Base-by-base conservation (phyloP, 805 yeast species). In the Starmerella vaccinii region DNA sequence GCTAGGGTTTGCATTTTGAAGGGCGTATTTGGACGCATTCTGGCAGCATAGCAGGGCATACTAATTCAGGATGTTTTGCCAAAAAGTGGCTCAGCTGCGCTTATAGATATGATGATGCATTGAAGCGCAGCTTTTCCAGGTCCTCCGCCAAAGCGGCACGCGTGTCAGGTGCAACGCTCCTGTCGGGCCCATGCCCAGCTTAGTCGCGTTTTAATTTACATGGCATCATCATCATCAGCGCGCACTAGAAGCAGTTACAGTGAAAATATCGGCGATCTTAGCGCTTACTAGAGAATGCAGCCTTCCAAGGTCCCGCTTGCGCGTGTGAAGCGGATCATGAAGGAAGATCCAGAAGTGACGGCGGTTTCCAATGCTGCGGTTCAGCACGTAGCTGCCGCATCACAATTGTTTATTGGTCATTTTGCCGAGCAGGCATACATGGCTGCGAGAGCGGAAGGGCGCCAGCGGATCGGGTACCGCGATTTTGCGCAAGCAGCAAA, bases 321-420 rank as follows among this genome's bases (percentile, higher is more conserved):
- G 2, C 76, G 84, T 56, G 78, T 84, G 57, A 82, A 82, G 60
- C 74, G 80, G 57, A 80, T 84, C 49, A 75, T 84, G 63, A 83
- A 82, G 59, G 74, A 81, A 62, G 94, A 84, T 62, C 85, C 87
- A 15, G 88, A 81, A 34, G 82, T 81, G 57, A 66, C 73, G 6
- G 76, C 81, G 1, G 78, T 85, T 1, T 77, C 87, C 2, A 81
- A 77, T 50, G 71, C 80, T 26, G 86, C 90, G 0, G 84, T 81
- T n/a, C 81, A 77, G 62, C 75, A 86, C 15, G 71, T 84, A 6
- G 86, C 85, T 2, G 73, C 82, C n/a, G 88, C 92, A 8, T 78
- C 90, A 0, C 92, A 84, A 59, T 66, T 82, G 21, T 84, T 84
- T 61, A 72, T 84, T 21, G 81, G 80, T 64, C 76, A 78, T 60